phyloP scores from a whole-genome alignment of 2,329 filamentous ascomycete species.

The Juglanconis sp. region DNA sequence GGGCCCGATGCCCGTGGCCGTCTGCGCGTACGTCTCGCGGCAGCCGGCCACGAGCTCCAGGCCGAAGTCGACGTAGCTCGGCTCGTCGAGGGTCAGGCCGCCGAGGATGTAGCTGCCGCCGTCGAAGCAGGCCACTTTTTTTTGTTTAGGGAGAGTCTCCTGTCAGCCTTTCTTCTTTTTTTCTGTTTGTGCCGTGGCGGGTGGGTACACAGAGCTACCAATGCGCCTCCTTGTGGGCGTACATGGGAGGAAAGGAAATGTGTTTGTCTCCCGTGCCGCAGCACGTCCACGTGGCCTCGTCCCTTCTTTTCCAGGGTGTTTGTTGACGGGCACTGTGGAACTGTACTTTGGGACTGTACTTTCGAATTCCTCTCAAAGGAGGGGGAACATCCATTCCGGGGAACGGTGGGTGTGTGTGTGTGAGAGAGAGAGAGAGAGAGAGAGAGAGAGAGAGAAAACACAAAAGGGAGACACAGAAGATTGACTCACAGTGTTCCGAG shows the following conservation, averaged over 20 bases:
- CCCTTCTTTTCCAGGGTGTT: neutral
- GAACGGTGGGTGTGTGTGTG: too few relatives aligned
- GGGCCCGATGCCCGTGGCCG: constrained; percentile 72
- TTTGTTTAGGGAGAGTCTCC: constrained; percentile 29
- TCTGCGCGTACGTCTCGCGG: constrained; percentile 67
- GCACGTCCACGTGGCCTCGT: neutral
- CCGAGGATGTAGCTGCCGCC: constrained; percentile 84
- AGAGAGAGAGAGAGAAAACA: neutral
- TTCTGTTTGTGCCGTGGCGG: neutral
- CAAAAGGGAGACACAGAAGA: neutral
- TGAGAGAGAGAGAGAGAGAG: too few relatives aligned
- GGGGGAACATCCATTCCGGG: neutral
- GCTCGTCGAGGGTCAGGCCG: constrained; percentile 63
- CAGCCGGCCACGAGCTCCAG: constrained; percentile 69
- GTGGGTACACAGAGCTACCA: neutral
- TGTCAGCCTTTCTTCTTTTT: constrained; percentile 18
- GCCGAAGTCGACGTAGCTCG: constrained; percentile 71
- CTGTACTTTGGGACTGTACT: neutral
- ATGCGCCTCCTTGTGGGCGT: neutral
- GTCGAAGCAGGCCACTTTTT: constrained; percentile 71
- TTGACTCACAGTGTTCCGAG: constrained; percentile 48
- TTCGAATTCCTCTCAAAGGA: neutral
- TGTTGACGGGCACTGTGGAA: neutral
- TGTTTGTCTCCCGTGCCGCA: constrained; percentile 8
- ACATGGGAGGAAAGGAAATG: neutral